Percentiles rank a stretch among this genome's conserved stretches.
phyloP scores from a whole-genome alignment of 2,329 filamentous ascomycete genomes.

The Aspergillus costaricaensis region DNA sequence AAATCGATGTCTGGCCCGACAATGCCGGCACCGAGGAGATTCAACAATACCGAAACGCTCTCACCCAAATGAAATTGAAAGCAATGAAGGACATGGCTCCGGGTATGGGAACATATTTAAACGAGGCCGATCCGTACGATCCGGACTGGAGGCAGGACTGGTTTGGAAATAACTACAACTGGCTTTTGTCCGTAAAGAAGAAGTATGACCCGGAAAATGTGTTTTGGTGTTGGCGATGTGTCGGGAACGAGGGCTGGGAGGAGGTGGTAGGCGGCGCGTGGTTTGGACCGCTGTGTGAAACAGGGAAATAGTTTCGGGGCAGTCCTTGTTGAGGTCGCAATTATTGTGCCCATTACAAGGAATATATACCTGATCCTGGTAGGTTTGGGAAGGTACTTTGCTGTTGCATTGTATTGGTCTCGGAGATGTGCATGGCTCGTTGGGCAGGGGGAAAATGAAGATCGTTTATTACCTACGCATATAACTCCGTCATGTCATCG shows the following conservation, averaged over 20 bases:
- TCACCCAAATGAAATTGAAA: conserved; percentile 13
- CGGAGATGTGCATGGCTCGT: too few relatives aligned
- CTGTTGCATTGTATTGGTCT: too few relatives aligned
- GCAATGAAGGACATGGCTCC: conserved; percentile 25
- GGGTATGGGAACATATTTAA: conserved; percentile 21
- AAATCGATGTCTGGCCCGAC: conserved; percentile 7
- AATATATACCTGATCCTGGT: too few relatives aligned
- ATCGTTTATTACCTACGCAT: too few relatives aligned
- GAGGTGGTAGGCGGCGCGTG: conserved; percentile 12
- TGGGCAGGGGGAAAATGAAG: too few relatives aligned
- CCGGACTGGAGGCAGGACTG: conserved; percentile 22
- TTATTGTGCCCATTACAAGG: too few relatives aligned
- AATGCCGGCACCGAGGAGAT: conserved; percentile 7
- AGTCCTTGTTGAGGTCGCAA: too few relatives aligned
- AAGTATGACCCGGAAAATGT: conserved; percentile 28
- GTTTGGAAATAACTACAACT: conserved; percentile 26
- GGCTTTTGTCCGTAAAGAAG: conserved; percentile 28
- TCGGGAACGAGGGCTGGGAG: conserved; percentile 28
- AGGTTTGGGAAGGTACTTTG: too few relatives aligned
- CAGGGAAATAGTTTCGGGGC: neutral
- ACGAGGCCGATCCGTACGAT: conserved; percentile 22
- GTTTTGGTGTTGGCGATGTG: conserved; percentile 31
- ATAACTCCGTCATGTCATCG: too few relatives aligned
- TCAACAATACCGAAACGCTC: conserved; percentile 3
- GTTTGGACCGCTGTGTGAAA: conserved; percentile 3